Evolutionary conservation across 257 asterid species (phyloP), one percentile per base, ranked within the genome.

Genomic region (Nicotiana undulata): DNA sequence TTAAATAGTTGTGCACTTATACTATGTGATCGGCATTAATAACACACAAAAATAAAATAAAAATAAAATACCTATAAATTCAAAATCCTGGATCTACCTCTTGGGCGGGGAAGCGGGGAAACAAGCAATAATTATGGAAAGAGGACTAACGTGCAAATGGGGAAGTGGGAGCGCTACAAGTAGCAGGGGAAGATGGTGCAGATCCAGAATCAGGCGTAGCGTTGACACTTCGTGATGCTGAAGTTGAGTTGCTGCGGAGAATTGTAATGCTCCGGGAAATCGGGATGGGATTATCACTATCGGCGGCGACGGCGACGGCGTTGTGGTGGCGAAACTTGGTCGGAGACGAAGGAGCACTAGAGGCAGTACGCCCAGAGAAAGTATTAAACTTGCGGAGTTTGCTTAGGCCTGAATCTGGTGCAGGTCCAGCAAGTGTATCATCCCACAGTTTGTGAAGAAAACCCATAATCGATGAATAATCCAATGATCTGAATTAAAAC

Each of bases 371-470:
- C 53, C 31, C 86, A 4, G 90, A 70, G 79, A 93, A 88, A 10
- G 98, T 88, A 76, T 89, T 89, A 72, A 86, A 88, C 81, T 93
- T 93, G 5, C 96, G 90, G 52, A 93, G 93, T 80, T 89, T 92
- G 1, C 96, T 93, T 3, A 93, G 88, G 51, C 98, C 97, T 16
- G 88, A 79, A 9, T 92, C 95, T 11, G 98, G 97, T 3, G 94
- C 67, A 3, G 98, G 97, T 2, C 97, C 97, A 76, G 98, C 98
- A 0, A 93, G 83, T 61, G 96, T 93, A 16, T 93, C 98, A 77
- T 93, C 98, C 98, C 97, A 93, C 9, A 92, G 88, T 82, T 90
- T 90, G 89, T 93, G 89, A 84, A 93, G 92, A 83, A 93, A 92
- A 85, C 96, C 97, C 98, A 93, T 93, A 46, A 80, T 64, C 59